These are phyloP conservation scores for Fusarium xylarioides DNA, from an alignment of 2,329 filamentous ascomycete species.

Conservation along the genomic window DNA sequence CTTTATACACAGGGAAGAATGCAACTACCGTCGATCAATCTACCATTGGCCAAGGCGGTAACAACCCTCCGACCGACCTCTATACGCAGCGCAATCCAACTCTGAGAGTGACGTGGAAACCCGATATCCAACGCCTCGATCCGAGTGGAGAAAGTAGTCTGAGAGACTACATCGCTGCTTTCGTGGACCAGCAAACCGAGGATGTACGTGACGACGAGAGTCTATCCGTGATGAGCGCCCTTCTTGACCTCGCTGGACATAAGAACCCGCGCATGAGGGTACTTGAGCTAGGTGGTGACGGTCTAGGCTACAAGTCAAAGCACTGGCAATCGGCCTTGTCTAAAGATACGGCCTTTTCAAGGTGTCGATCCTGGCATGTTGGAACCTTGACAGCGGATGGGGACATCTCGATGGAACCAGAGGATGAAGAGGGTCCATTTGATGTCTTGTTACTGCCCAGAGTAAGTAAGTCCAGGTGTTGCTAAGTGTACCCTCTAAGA, in stretches of 20 bases:
- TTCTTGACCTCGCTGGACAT: background rate
- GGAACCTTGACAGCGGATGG: background rate
- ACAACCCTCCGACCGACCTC: rapidly evolving
- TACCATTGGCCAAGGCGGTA: background rate
- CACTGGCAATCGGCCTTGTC: background rate
- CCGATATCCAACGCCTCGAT: background rate
- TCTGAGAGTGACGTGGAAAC: background rate
- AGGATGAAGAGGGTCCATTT: background rate
- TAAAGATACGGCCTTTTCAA: background rate
- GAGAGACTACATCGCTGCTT: rapidly evolving
- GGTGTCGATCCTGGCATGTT: background rate
- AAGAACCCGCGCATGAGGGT: background rate
- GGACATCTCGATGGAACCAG: background rate
- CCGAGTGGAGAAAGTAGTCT: rapidly evolving
- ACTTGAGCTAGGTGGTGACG: background rate
- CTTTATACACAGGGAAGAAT: background rate
- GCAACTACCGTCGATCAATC: background rate
- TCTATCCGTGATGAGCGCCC: rapidly evolving
- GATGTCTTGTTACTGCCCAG: background rate
- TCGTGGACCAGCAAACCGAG: background rate
- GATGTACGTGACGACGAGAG: background rate
- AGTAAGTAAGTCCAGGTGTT: rapidly evolving
- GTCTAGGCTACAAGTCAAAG: background rate
- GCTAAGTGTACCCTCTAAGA: no score
- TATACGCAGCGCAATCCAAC: background rate